A percentile compares a stretch with the other conserved stretches of the same genome.
phyloP scores from a whole-genome alignment of 2,329 filamentous ascomycete genomes.

The Epichloe amarillans region DNA sequence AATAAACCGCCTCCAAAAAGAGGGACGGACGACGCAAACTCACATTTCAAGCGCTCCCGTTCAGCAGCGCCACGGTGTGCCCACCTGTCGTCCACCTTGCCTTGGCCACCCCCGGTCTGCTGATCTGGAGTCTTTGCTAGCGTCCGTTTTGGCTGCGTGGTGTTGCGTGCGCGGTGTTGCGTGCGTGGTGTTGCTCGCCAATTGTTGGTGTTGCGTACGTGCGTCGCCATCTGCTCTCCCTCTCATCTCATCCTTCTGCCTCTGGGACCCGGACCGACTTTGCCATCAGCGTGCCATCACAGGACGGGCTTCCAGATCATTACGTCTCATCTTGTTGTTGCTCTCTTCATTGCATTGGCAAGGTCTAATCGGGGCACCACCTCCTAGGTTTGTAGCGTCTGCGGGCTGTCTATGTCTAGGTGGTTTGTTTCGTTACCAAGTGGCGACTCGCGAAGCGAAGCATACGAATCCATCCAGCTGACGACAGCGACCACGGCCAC shows the following conservation, averaged over 20 bases:
- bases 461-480: constrained; percentile 7
- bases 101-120: neutral
- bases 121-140: too few species aligned
- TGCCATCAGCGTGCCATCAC: neutral
- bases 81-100: neutral
- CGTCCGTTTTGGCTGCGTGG: too few species aligned
- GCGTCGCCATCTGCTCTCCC: neutral
- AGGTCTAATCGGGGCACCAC: neutral
- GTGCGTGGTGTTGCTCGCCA: neutral
- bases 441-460: constrained; percentile 4
- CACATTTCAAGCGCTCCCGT: neutral
- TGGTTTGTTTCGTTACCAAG: constrained; percentile 1
- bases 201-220: neutral
- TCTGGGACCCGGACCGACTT: neutral
- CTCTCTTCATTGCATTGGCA: neutral
- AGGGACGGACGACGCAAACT: constrained; percentile 3
- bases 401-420: neutral
- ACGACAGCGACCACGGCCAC: constrained; percentile 7
- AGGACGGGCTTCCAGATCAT: neutral
- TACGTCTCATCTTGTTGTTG: neutral
- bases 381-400: neutral
- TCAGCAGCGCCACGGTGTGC: neutral
- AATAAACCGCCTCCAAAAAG: constrained; percentile 20
- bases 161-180: neutral
- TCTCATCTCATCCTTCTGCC: neutral